Conservation (phyloP, 1,284 basidiomycete species). For the Irpex sp. region DNA sequence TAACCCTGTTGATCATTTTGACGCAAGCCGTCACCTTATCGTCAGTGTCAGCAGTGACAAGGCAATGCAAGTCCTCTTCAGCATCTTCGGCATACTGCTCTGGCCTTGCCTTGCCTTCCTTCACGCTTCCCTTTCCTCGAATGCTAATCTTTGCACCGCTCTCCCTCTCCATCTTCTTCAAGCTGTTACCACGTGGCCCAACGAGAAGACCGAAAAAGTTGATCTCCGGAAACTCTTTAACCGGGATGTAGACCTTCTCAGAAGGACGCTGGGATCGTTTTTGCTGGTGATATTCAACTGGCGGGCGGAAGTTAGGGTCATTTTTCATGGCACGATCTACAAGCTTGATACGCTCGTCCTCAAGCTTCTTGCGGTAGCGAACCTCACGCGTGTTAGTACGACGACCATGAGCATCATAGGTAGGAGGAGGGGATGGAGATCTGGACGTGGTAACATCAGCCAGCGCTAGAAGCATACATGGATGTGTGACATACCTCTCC, state of each 20-base stretch:
- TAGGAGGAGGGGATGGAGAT: constrained; percentile 95
- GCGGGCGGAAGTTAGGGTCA: constrained; percentile 96
- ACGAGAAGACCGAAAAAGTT: constrained; percentile 99
- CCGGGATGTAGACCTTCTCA: constrained; percentile 98
- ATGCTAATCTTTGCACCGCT: constrained; percentile 99
- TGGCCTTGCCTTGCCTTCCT: constrained; percentile 94
- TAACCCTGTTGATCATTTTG: constrained; percentile 94
- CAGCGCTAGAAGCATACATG: not conserved
- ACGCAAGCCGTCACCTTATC: constrained; percentile 92
- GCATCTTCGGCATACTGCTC: constrained; percentile 94
- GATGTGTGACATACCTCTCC: constrained; percentile 60
- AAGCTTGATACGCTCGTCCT: constrained; percentile 92
- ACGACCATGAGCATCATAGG: constrained; percentile 95
- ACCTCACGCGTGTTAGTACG: constrained; percentile 98
- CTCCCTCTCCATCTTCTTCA: constrained; percentile 99
- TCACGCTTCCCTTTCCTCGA: constrained; percentile 96
- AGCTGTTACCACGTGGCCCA: constrained; percentile 95
- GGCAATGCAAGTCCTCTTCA: constrained; percentile 98
- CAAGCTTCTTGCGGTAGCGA: constrained; percentile 95
- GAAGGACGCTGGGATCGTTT: constrained; percentile 88
- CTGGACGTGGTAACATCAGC: constrained; percentile 37
- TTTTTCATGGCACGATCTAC: constrained; percentile 97
- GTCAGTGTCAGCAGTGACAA: constrained; percentile 91
- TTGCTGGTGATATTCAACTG: constrained; percentile 93
- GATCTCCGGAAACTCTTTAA: constrained; percentile 99